Evolutionary conservation across 805 yeast species (phyloP).

Genomic region (Brettanomyces anomalus): DNA sequence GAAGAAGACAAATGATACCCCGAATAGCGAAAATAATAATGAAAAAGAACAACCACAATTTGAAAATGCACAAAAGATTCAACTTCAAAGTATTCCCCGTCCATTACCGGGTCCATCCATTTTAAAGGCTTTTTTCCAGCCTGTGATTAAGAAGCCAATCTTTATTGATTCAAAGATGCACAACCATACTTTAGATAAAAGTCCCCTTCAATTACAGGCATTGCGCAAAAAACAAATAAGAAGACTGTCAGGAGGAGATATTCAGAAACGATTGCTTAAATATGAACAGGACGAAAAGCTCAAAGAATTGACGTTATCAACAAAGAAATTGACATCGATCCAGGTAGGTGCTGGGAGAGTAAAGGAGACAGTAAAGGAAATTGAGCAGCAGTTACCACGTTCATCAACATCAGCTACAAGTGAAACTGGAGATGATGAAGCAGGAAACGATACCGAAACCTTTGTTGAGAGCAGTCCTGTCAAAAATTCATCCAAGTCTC

Average conservation of each 20-base stretch:
- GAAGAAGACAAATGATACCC: not conserved
- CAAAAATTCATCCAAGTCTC: not conserved
- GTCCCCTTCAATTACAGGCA: not conserved
- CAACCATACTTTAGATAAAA: not conserved
- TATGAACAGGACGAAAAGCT: constrained; percentile 7
- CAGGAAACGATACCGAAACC: no score
- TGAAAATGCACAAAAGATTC: not conserved
- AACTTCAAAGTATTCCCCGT: constrained; percentile 2
- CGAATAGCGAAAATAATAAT: not conserved
- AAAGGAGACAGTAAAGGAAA: constrained; percentile 19
- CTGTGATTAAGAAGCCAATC: constrained; percentile 18
- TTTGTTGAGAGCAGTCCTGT: no score
- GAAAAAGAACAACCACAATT: not conserved
- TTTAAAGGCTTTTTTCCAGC: constrained; percentile 16
- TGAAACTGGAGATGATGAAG: no score
- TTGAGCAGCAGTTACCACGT: constrained; percentile 13
- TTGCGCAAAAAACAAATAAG: not conserved
- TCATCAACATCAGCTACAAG: constrained; percentile 10
- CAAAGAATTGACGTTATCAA: constrained; percentile 3
- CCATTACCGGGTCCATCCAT: constrained; percentile 9
- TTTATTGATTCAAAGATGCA: constrained; percentile 7
- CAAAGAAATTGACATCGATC: constrained; percentile 6
- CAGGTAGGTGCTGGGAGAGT: constrained; percentile 18
- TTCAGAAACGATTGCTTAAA: constrained; percentile 7
- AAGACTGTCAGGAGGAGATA: not conserved